phyloP scores from a whole-genome alignment of 257 asterid species.

The Solanum sitiens region DNA sequence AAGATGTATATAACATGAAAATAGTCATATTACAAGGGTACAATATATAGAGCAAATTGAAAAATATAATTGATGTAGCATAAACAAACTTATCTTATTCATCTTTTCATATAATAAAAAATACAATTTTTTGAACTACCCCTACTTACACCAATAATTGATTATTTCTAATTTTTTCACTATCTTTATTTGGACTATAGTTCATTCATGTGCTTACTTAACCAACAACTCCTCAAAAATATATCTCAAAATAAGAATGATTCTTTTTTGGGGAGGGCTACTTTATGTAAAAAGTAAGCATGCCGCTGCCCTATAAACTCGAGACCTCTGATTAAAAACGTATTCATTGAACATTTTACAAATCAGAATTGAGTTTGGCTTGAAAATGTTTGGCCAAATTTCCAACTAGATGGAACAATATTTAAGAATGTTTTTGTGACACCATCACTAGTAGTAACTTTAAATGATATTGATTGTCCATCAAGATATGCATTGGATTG shows the following conservation, averaged over 20 bases:
- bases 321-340: conserved; percentile 3
- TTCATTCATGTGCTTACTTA: conserved; percentile 2
- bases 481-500: conserved; percentile 62
- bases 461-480: conserved; percentile 69
- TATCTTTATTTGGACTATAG: conserved; percentile 11
- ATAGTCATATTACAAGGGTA: conserved; percentile 13
- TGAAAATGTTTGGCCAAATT: conserved; percentile 58
- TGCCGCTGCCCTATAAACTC: conserved; percentile 51
- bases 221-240: background rate
- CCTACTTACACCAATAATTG: background rate
- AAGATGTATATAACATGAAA: background rate
- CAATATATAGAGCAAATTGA: background rate
- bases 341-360: background rate
- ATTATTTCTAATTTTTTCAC: no score
- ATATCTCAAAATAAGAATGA: background rate
- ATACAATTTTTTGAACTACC: background rate
- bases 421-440: conserved; percentile 39
- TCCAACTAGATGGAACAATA: conserved; percentile 62
- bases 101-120: background rate
- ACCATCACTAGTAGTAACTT: conserved; percentile 69
- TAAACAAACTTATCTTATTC: background rate
- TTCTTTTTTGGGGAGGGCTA: conserved; percentile 51
- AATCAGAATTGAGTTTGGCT: conserved; percentile 42
- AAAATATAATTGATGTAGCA: background rate
- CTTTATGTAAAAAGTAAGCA: conserved; percentile 51